Percentiles rank a stretch among this genome's conserved stretches.
Conservation (phyloP, 2,329 filamentous ascomycete species). For the Teratosphaeriaceae sp. region DNA sequence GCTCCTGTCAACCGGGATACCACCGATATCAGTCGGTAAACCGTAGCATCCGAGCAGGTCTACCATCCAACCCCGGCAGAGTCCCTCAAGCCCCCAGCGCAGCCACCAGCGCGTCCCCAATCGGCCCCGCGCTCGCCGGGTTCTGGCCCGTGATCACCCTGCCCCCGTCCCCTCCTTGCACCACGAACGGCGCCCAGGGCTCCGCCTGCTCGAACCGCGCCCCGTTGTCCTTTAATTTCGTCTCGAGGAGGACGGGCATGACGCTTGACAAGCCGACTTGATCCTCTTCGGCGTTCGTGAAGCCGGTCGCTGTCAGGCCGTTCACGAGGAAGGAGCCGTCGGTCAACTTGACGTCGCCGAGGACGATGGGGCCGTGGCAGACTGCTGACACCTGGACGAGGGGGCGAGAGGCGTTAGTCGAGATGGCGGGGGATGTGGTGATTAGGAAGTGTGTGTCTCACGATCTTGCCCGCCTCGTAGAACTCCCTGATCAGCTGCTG, state of each 20-base stretch:
- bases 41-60: not conserved
- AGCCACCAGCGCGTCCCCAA: constrained; percentile 36
- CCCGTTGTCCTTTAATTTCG: constrained; percentile 46
- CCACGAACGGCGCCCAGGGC: constrained; percentile 41
- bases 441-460: not conserved
- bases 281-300: constrained; percentile 53
- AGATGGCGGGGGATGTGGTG: no score
- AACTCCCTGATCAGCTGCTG: constrained; percentile 58
- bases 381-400: constrained; percentile 61
- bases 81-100: not conserved
- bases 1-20: no score
- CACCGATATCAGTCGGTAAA: no score
- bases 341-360: constrained; percentile 50
- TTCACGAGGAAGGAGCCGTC: constrained; percentile 49
- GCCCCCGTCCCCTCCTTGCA: constrained; percentile 29
- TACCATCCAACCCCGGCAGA: not conserved
- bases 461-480: constrained; percentile 51
- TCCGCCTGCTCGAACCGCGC: constrained; percentile 52
- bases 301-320: constrained; percentile 54
- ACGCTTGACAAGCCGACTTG: constrained; percentile 32
- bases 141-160: constrained; percentile 45
- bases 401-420: no score
- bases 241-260: constrained; percentile 58
- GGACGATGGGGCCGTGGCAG: constrained; percentile 61
- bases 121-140: constrained; percentile 36